These are phyloP conservation scores for Daldinia decipiens DNA, from an alignment of 495 filamentous ascomycete genomes.

Conservation along the genomic window DNA sequence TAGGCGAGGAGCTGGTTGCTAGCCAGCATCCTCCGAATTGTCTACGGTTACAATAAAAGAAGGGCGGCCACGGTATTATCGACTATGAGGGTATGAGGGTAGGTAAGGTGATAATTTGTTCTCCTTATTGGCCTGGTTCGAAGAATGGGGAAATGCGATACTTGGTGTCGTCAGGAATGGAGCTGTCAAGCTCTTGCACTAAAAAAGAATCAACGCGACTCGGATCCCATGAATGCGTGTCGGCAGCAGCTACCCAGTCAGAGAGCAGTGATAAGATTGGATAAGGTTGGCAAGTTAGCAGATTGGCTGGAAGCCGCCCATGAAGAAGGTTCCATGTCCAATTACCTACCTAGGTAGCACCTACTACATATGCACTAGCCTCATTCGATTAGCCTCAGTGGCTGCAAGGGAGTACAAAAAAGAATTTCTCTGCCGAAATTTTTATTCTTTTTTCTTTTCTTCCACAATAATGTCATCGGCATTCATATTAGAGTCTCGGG, in stretches of 20 bases:
- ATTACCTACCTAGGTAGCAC: too few species aligned
- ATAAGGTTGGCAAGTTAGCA: slow-evolving; percentile 27
- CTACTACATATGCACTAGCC: slow-evolving; percentile 21
- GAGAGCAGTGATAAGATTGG: not conserved
- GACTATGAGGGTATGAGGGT: not conserved
- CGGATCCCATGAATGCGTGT: slow-evolving; percentile 25
- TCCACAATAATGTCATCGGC: slow-evolving; percentile 85
- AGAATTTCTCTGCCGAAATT: slow-evolving; percentile 39
- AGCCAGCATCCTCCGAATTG: slow-evolving; percentile 47
- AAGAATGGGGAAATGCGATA: slow-evolving; percentile 11
- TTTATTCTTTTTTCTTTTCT: slow-evolving; percentile 57
- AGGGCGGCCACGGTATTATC: slow-evolving; percentile 4
- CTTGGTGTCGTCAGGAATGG: slow-evolving; percentile 28
- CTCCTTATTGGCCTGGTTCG: not conserved
- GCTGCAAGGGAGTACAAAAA: slow-evolving; percentile 31
- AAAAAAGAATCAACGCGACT: slow-evolving; percentile 36
- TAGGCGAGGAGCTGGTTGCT: slow-evolving; percentile 39
- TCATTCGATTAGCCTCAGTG: slow-evolving; percentile 23
- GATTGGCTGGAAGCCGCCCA: not conserved
- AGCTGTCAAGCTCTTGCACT: slow-evolving; percentile 28
- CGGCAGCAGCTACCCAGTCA: slow-evolving; percentile 10
- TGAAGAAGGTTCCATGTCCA: too few species aligned
- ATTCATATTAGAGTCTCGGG: slow-evolving; percentile 99
- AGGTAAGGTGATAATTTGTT: not conserved
- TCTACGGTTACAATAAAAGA: slow-evolving; percentile 11